Evolutionary conservation across 768 basidiomycete genomes (phyloP).

Genomic region (Kockovaella imperatae): DNA sequence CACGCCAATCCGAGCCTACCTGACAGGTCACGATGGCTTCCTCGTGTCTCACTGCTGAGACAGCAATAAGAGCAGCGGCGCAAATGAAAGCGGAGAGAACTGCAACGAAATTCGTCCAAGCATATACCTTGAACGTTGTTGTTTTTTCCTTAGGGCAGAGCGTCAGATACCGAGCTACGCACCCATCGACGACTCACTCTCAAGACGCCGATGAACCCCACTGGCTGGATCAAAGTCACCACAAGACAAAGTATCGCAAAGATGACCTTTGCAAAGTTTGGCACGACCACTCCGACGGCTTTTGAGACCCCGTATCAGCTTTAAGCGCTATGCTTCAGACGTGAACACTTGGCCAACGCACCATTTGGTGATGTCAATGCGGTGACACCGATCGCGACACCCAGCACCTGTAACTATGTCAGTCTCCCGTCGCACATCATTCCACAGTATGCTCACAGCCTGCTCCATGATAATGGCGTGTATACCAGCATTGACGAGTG

Average conservation of each 20-base stretch:
- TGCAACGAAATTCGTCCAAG: conserved; percentile 23
- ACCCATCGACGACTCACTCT: conserved; percentile 50
- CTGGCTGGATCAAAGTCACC: conserved; percentile 64
- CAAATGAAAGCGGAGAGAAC: conserved; percentile 59
- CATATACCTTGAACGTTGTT: conserved; percentile 38
- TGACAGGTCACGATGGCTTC: conserved; percentile 64
- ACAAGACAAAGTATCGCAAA: conserved; percentile 70
- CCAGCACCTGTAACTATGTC: conserved; percentile 22
- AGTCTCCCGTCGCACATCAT: neutral
- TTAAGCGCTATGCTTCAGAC: neutral
- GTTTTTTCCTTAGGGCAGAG: conserved; percentile 37
- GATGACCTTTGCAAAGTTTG: conserved; percentile 64
- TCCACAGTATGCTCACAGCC: conserved; percentile 46
- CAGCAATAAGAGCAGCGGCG: conserved; percentile 69
- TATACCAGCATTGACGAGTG: conserved; percentile 80
- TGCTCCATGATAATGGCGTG: conserved; percentile 74
- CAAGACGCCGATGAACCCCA: conserved; percentile 80
- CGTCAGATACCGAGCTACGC: neutral
- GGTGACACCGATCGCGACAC: conserved; percentile 32
- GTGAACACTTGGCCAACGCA: conserved; percentile 2
- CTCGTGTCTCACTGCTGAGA: conserved; percentile 69
- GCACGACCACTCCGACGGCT: conserved; percentile 84
- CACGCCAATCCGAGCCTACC: conserved; percentile 13
- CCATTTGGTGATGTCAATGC: conserved; percentile 33
- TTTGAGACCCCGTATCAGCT: conserved; percentile 1